These are phyloP conservation scores for Diospyros lotus DNA, from an alignment of 148 eudicot genomes.

Conservation along the genomic window DNA sequence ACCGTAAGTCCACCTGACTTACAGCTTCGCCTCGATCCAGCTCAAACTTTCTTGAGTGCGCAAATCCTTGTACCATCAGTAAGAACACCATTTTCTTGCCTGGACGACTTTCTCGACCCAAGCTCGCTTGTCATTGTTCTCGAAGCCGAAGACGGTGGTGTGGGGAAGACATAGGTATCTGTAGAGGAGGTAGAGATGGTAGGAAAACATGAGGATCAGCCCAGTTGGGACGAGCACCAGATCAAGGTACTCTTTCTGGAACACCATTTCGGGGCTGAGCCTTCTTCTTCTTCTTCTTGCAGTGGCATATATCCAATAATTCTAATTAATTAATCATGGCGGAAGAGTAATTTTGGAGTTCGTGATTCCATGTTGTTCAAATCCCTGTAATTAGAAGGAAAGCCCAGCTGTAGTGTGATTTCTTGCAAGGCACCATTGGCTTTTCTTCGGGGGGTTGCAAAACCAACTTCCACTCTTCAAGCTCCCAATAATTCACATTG, in stretches of 20 bases:
- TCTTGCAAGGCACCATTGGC: conserved; percentile 3
- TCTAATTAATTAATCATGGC: not conserved
- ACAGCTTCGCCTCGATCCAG: too few species aligned
- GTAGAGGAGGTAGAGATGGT: conserved; percentile 54
- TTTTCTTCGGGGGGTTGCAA: conserved; percentile 6
- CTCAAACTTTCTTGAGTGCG: too few species aligned
- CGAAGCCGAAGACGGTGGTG: conserved; percentile 56
- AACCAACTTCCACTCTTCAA: conserved; percentile 10
- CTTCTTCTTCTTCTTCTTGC: not conserved
- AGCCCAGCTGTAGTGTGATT: not conserved
- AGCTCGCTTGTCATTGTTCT: conserved; percentile 66
- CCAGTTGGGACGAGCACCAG: conserved; percentile 68
- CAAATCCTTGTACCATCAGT: too few species aligned
- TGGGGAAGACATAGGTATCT: conserved; percentile 45
- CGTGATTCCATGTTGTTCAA: not conserved
- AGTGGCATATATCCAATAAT: too few species aligned
- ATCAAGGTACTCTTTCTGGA: conserved; percentile 55
- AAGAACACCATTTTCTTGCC: conserved; percentile 18
- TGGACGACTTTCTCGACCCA: conserved; percentile 56
- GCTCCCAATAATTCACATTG: not conserved
- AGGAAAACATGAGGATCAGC: conserved; percentile 54
- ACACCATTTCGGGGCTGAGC: conserved; percentile 17
- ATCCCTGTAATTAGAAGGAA: not conserved
- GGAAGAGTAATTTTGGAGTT: not conserved
- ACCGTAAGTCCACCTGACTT: too few species aligned